Percentiles rank a stretch among this genome's conserved stretches.
phyloP scores from a whole-genome alignment of 1,139 yeast species.

The Taphrina populina region DNA sequence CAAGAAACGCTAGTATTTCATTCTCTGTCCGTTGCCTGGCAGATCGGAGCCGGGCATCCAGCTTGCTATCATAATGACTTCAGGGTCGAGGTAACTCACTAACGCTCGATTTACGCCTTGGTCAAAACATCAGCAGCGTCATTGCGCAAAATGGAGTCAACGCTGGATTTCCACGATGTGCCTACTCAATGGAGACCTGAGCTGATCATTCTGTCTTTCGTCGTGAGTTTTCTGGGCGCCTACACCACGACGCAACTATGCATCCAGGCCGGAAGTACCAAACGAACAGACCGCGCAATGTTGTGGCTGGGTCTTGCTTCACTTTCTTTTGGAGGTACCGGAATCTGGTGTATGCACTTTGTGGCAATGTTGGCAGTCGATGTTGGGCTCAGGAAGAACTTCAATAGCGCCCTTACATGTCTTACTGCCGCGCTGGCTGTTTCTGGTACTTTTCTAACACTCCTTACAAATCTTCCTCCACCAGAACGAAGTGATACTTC shows the following conservation, averaged over 20 bases:
- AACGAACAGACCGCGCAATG: constrained; percentile 10
- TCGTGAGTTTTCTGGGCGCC: constrained; percentile 20
- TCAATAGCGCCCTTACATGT: neutral
- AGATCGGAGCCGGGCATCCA: too few species aligned
- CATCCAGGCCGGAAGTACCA: constrained; percentile 8
- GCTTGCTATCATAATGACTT: too few species aligned
- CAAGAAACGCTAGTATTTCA: too few species aligned
- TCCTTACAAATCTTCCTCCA: constrained; percentile 10
- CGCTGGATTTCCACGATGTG: neutral
- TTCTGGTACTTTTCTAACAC: constrained; percentile 8
- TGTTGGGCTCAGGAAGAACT: constrained; percentile 2
- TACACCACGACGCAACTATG: constrained; percentile 23
- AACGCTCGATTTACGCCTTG: too few species aligned
- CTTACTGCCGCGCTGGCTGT: constrained; percentile 11
- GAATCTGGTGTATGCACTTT: constrained; percentile 33
- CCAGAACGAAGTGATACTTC: constrained; percentile 9
- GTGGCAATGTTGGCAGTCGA: constrained; percentile 24
- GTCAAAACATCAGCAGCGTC: too few species aligned
- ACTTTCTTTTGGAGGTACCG: constrained; percentile 22
- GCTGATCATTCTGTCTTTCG: constrained; percentile 5
- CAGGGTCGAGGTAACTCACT: too few species aligned
- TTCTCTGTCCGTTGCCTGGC: too few species aligned
- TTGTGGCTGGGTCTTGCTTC: constrained; percentile 15
- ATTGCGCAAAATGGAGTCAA: too few species aligned
- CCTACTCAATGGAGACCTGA: constrained; percentile 23